Evolutionary conservation across 2,329 filamentous ascomycete genomes (phyloP).

Genomic region (Neopestalotiopsis clavispora): DNA sequence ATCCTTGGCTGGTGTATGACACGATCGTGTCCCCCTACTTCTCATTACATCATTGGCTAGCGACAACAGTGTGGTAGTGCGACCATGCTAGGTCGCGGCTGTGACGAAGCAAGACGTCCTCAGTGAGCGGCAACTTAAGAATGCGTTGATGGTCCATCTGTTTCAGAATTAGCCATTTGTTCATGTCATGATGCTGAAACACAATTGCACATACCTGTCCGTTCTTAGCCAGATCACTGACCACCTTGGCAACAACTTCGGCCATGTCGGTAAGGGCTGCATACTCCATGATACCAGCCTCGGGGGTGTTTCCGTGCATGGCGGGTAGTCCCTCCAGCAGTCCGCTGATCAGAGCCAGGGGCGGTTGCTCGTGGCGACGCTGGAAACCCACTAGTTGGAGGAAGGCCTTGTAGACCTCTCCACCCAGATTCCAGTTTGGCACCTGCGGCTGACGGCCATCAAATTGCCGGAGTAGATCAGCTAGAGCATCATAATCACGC

Average conservation of each 20-base stretch:
- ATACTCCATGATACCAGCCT: conserved; percentile 37
- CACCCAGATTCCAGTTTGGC: conserved; percentile 77
- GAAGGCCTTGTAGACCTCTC: conserved; percentile 76
- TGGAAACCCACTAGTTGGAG: conserved; percentile 53
- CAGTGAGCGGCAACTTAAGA: conserved; percentile 37
- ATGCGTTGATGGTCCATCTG: conserved; percentile 38
- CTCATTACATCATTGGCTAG: conserved; percentile 26
- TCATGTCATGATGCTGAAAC: not conserved
- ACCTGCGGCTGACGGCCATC: conserved; percentile 65
- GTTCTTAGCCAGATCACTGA: conserved; percentile 33
- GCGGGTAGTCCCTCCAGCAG: conserved; percentile 61
- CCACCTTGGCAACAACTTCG: conserved; percentile 37
- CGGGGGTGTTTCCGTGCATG: conserved; percentile 50
- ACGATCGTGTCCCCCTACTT: not conserved
- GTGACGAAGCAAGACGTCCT: conserved; percentile 39
- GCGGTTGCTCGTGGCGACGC: conserved; percentile 41
- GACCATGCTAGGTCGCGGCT: conserved; percentile 38
- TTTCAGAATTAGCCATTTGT: conserved; percentile 4
- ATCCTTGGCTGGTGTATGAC: not conserved
- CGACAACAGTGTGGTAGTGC: conserved; percentile 35
- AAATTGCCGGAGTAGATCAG: conserved; percentile 74
- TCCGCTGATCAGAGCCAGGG: conserved; percentile 56
- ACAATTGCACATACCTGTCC: conserved; percentile 32
- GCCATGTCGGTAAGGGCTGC: conserved; percentile 40
- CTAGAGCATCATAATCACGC: conserved; percentile 75